Conservation (phyloP, 2,329 filamentous ascomycete genomes). For the Taxawa tesnikishii region DNA sequence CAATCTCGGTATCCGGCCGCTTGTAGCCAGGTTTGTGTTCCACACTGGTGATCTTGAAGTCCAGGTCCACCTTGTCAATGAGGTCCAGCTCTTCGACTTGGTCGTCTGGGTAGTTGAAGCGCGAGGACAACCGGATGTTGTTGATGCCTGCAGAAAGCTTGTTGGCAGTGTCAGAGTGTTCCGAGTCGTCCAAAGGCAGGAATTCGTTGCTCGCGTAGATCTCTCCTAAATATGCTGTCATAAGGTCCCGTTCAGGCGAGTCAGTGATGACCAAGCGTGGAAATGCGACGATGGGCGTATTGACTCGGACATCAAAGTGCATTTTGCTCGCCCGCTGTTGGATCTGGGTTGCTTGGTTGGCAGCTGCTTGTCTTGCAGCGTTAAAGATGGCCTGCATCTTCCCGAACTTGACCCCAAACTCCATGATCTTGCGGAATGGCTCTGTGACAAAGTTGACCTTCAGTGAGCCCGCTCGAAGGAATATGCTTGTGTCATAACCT, state of each 20-base stretch:
- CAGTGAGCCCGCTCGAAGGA: constrained; percentile 81
- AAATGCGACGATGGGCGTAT: constrained; percentile 93
- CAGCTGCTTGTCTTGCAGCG: constrained; percentile 84
- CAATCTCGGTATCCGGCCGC: constrained; percentile 81
- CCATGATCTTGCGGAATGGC: constrained; percentile 94
- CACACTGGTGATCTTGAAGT: constrained; percentile 82
- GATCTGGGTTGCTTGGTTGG: constrained; percentile 84
- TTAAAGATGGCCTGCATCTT: constrained; percentile 99
- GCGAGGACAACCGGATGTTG: constrained; percentile 81
- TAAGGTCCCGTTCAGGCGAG: constrained; percentile 59
- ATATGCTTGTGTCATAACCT: constrained; percentile 88
- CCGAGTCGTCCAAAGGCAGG: constrained; percentile 65
- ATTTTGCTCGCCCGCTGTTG: constrained; percentile 83
- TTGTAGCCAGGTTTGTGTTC: constrained; percentile 69
- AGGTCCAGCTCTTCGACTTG: constrained; percentile 80
- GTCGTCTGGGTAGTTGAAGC: constrained; percentile 66
- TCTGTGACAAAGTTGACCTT: constrained; percentile 97
- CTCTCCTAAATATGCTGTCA: constrained; percentile 91
- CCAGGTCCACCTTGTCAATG: constrained; percentile 92
- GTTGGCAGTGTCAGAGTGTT: constrained; percentile 66
- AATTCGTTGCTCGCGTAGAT: constrained; percentile 97
- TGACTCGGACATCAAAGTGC: constrained; percentile 87
- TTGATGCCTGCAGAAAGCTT: constrained; percentile 83
- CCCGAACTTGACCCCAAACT: constrained; percentile 96
- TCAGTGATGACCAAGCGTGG: constrained; percentile 64